A percentile compares a stretch with the other conserved stretches of the same genome.
Conservation (phyloP, 768 basidiomycete genomes). For the Pilatotrama ljubarskyi region DNA sequence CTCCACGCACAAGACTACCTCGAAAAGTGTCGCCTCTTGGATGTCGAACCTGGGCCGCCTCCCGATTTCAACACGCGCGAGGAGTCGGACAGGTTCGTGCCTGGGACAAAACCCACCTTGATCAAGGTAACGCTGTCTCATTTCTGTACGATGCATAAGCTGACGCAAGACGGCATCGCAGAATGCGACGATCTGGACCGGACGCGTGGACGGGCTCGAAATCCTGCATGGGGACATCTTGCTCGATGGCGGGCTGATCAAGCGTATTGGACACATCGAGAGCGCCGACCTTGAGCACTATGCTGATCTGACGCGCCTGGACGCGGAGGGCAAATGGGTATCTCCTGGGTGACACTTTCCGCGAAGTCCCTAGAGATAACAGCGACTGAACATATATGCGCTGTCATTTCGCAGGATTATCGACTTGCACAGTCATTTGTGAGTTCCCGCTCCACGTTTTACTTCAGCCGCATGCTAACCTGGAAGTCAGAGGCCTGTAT, state of each 20-base stretch:
- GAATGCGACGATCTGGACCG: conserved; percentile 87
- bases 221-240: conserved; percentile 67
- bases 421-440: conserved; percentile 23
- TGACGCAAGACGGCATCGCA: background rate
- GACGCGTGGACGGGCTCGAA: conserved; percentile 63
- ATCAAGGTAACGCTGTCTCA: conserved; percentile 6
- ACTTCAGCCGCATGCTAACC: conserved; percentile 24
- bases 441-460: conserved; percentile 38
- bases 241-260: conserved; percentile 68
- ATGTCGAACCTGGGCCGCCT: conserved; percentile 44
- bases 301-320: conserved; percentile 48
- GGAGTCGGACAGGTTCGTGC: conserved; percentile 65
- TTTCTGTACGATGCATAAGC: background rate
- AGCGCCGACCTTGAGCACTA: conserved; percentile 23
- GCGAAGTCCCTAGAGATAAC: too few relatives aligned
- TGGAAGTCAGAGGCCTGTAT: conserved; percentile 1
- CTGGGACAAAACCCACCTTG: conserved; percentile 61
- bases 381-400: too few relatives aligned
- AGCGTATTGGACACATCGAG: conserved; percentile 52
- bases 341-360: too few relatives aligned
- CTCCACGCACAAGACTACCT: conserved; percentile 33
- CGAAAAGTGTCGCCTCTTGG: conserved; percentile 45
- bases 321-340: conserved; percentile 72
- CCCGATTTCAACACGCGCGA: conserved; percentile 48
- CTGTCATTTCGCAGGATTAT: conserved; percentile 8